Evolutionary conservation across 805 yeast genomes (phyloP), one percentile per base, ranked within the genome.

Genomic region (Metschnikowia henanensis): DNA sequence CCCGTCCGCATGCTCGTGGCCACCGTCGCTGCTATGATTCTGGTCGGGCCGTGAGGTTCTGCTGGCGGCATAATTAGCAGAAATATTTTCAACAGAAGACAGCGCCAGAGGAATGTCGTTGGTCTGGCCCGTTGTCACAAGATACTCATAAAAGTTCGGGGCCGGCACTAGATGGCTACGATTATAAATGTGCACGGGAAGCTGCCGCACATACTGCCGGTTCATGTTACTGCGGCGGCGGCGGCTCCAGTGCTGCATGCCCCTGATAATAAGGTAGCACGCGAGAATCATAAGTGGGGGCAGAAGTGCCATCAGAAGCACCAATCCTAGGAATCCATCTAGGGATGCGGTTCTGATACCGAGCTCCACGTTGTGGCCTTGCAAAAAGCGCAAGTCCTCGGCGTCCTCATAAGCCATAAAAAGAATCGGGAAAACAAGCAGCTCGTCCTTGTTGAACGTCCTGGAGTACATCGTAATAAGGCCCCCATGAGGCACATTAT

Each of bases 381-480:
- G 35, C n/a, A 39, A 6, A 30, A 15, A 22, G n/a, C 32, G 21
- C 31, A 59, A 45, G 17, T 16, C 28, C 21, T 33, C 37, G 37
- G 65, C 77, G 31, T 76, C 72, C 29, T 75, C 73, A 34, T 65
- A 58, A 2, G 79, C 59, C 25, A 80, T 72, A 54, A 81, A 79
- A 54, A 82, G 60, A 3, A 81, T 66, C 7, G 87, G 85, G 13
- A 75, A 64, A 5, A 50, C 55, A 30, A 76, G 59, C 20, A 19
- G 35, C 15, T 56, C 62, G 35, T 72, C 71, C 39, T 63, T 68
- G 39, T 75, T 70, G 45, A 69, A 76, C 20, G 64, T 64, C 30
- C 67, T 60, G 2, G 80, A 73, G 55, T 71, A 79, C 84, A 79
- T 80, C 19, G 82, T 77, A 19, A 80, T 67, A 41, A 78, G 64